A percentile compares a stretch with the other conserved stretches of the same genome.
phyloP scores from a whole-genome alignment of 306 rosid genomes.

The Trichosanthes cucumerina region DNA sequence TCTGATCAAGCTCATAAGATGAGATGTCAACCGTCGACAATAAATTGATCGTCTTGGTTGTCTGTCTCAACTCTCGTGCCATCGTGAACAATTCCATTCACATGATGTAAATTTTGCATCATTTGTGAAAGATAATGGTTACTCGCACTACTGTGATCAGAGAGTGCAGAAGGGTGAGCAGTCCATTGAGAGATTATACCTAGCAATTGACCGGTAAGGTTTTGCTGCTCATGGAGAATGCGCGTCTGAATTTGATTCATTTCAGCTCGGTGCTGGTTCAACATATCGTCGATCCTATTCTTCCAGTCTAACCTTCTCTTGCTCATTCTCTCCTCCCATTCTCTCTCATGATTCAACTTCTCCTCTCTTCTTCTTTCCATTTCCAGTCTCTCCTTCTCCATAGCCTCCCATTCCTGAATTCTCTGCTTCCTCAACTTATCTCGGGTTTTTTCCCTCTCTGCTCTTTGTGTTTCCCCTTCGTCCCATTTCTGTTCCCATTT shows the following conservation, averaged over 20 bases:
- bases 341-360: slow-evolving; percentile 48
- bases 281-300: slow-evolving; percentile 72
- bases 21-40: slow-evolving; percentile 58
- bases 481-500: slow-evolving; percentile 63
- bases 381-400: slow-evolving; percentile 65
- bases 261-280: slow-evolving; percentile 69
- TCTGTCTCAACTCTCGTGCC: slow-evolving; percentile 88
- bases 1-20: background rate
- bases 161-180: slow-evolving; percentile 64
- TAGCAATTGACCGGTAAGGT: slow-evolving; percentile 62
- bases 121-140: slow-evolving; percentile 86
- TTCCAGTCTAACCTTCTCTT: slow-evolving; percentile 72
- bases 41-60: slow-evolving; percentile 89
- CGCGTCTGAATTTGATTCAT: slow-evolving; percentile 86
- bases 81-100: slow-evolving; percentile 65
- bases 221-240: slow-evolving; percentile 83
- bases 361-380: slow-evolving; percentile 79
- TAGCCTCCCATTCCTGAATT: slow-evolving; percentile 63
- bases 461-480: slow-evolving; percentile 52
- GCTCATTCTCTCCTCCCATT: slow-evolving; percentile 75
- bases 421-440: slow-evolving; percentile 58
- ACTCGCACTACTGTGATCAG: slow-evolving; percentile 82
- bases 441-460: slow-evolving; percentile 43
- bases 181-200: slow-evolving; percentile 92
- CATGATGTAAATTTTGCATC: slow-evolving; percentile 97